Percentiles rank a stretch among this genome's conserved stretches.
phyloP scores from a whole-genome alignment of 2,329 filamentous ascomycete species.

The Camillea tinctor region DNA sequence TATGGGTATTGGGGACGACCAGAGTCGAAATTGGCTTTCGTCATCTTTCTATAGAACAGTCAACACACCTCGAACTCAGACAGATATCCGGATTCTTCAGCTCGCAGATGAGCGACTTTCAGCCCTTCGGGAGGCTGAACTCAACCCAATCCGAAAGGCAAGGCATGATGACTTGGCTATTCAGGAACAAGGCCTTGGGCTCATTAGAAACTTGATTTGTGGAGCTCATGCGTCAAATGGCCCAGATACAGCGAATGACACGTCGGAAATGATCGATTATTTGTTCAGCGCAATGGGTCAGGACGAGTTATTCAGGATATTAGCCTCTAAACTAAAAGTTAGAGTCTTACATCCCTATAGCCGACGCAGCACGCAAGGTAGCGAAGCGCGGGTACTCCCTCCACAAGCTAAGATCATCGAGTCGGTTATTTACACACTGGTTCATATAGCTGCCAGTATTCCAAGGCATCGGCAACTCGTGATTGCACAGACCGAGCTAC shows the following conservation, averaged over 20 bases:
- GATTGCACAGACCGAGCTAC: constrained; percentile 71
- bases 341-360: constrained; percentile 54
- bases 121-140: constrained; percentile 62
- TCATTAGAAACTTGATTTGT: constrained; percentile 86
- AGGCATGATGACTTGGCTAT: constrained; percentile 78
- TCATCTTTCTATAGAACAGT: constrained; percentile 17
- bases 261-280: constrained; percentile 77
- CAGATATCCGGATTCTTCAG: constrained; percentile 37
- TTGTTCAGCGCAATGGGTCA: constrained; percentile 74
- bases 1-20: constrained; percentile 49
- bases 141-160: constrained; percentile 65
- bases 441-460: constrained; percentile 82
- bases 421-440: constrained; percentile 76
- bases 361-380: constrained; percentile 35
- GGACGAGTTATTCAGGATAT: constrained; percentile 75
- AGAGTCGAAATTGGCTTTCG: constrained; percentile 27
- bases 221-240: constrained; percentile 49
- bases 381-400: constrained; percentile 51
- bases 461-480: constrained; percentile 76
- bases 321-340: constrained; percentile 73
- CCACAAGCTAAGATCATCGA: constrained; percentile 69
- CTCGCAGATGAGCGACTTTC: constrained; percentile 50
- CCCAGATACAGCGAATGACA: constrained; percentile 50
- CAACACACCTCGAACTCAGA: constrained; percentile 8
- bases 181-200: constrained; percentile 86